Percentiles rank a stretch among this genome's conserved stretches.
Evolutionary conservation across 164 flowering plant genomes (phyloP).

Genomic region (Nymphaea colorata): DNA sequence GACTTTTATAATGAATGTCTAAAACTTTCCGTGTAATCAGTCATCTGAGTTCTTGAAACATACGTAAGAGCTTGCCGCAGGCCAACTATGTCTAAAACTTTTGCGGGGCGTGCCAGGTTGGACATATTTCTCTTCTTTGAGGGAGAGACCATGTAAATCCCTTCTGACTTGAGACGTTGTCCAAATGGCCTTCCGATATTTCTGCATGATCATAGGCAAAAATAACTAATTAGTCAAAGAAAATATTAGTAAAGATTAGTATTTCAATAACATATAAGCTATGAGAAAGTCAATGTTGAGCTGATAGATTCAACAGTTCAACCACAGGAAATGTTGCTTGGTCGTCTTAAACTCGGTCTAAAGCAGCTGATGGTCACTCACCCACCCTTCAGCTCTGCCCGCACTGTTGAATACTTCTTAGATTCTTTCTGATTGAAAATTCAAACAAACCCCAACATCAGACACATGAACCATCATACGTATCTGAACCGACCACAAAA

Average conservation of each 20-base stretch:
- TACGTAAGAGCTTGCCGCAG: conserved; percentile 76
- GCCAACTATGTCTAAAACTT: conserved; percentile 70
- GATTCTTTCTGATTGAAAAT: conserved; percentile 37
- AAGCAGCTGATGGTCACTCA: conserved; percentile 14
- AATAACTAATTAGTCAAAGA: too few species aligned
- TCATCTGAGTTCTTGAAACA: not conserved
- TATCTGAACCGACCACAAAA: conserved; percentile 1
- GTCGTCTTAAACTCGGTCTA: not conserved
- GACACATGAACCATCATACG: not conserved
- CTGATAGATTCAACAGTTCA: not conserved
- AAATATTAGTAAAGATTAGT: too few species aligned
- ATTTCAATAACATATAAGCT: too few species aligned
- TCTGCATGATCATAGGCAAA: too few species aligned
- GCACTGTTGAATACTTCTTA: conserved; percentile 38
- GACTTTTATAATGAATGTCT: not conserved
- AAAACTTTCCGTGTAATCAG: not conserved
- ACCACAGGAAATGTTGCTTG: not conserved
- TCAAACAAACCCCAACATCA: conserved; percentile 5
- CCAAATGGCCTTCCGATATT: not conserved
- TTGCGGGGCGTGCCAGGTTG: conserved; percentile 36
- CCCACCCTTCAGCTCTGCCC: conserved; percentile 90
- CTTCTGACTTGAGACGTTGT: conserved; percentile 50
- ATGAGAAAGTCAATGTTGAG: too few species aligned
- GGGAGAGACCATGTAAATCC: conserved; percentile 66
- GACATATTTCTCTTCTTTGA: conserved; percentile 22